Conservation (phyloP, 257 asterid species). For the Nicotiana paniculata region DNA sequence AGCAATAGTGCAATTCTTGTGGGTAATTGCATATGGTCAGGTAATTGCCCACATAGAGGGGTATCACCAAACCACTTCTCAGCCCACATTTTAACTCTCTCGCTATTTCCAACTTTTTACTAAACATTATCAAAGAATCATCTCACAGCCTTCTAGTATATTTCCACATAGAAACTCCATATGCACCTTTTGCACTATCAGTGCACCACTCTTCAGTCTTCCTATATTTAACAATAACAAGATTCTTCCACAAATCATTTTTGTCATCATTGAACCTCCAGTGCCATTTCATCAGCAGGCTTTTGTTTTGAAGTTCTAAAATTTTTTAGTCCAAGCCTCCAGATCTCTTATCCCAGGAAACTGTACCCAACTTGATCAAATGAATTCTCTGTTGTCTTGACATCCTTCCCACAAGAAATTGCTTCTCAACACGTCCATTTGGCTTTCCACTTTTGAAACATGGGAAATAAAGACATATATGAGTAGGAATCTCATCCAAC, state of each 20-base stretch:
- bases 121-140: neutral
- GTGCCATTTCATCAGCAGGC: neutral
- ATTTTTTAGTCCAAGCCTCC: neutral
- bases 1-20: neutral
- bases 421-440: no score
- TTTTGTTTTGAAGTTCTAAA: neutral
- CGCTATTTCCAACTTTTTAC: neutral
- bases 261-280: neutral
- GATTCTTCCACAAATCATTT: neutral
- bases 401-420: no score
- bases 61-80: neutral
- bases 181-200: neutral
- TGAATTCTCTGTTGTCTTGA: no score
- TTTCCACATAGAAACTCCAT: neutral
- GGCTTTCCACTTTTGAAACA: no score
- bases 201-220: neutral
- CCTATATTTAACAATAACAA: neutral
- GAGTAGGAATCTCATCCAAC: no score
- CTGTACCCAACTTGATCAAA: neutral
- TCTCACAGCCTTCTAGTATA: neutral
- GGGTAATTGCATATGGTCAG: neutral
- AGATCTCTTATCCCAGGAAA: neutral
- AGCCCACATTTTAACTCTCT: neutral
- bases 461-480: no score
- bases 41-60: neutral